Evolutionary conservation across 1,284 basidiomycete genomes (phyloP).

Genomic region (Pyrrhoderma lamaoense): DNA sequence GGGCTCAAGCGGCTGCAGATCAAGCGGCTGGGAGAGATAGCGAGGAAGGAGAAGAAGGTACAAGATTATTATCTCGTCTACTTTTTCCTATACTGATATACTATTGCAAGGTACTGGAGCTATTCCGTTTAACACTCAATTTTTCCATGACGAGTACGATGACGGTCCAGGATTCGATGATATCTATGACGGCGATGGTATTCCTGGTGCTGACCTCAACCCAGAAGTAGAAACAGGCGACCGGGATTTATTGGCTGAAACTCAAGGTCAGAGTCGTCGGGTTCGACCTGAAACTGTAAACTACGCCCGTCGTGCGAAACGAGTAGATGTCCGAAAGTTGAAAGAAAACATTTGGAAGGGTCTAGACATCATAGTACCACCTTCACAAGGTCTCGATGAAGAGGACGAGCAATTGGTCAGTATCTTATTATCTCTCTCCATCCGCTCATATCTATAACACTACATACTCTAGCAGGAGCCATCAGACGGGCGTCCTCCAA

Average conservation of each 20-base stretch:
- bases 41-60: conserved; percentile 59
- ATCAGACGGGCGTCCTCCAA: conserved; percentile 30
- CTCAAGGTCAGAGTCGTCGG: conserved; percentile 72
- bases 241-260: conserved; percentile 80
- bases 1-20: conserved; percentile 87
- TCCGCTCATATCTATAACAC: conserved; percentile 8
- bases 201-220: conserved; percentile 28
- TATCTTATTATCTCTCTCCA: background rate
- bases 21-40: conserved; percentile 54
- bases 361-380: conserved; percentile 58
- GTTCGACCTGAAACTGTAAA: conserved; percentile 88
- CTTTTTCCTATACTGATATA: conserved; percentile 5
- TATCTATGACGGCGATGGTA: conserved; percentile 40
- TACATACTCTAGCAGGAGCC: conserved; percentile 29
- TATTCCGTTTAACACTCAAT: conserved; percentile 89
- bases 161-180: conserved; percentile 76
- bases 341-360: conserved; percentile 99
- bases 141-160: conserved; percentile 92
- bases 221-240: conserved; percentile 56
- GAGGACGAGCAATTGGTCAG: conserved; percentile 50
- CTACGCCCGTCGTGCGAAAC: conserved; percentile 93
- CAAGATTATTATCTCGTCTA: conserved; percentile 22
- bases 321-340: conserved; percentile 92
- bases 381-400: conserved; percentile 34
- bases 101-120: conserved; percentile 42